A percentile compares a stretch with the other conserved stretches of the same genome.
These are phyloP conservation scores for Ilex paraguariensis DNA, from an alignment of 305 asterid genomes.

Conservation along the genomic window DNA sequence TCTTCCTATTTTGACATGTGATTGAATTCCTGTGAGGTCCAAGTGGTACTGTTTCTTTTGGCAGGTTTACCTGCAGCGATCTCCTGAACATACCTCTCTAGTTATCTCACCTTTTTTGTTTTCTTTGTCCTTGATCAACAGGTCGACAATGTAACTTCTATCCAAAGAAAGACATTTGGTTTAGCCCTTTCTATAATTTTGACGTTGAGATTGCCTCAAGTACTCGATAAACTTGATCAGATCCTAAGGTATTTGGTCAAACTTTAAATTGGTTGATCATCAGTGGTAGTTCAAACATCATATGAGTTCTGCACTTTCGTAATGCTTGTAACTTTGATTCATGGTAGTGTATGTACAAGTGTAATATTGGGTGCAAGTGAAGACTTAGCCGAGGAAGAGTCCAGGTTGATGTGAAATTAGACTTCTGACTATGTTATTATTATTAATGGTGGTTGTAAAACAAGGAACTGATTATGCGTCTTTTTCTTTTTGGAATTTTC, in stretches of 20 bases:
- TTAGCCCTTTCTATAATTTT: slow-evolving; percentile 79
- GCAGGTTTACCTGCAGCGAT: too few species aligned
- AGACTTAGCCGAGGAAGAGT: slow-evolving; percentile 81
- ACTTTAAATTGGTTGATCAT: neutral
- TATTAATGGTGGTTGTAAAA: neutral
- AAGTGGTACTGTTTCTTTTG: too few species aligned
- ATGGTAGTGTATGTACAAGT: slow-evolving; percentile 74
- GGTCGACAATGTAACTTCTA: slow-evolving; percentile 70
- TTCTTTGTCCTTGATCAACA: slow-evolving; percentile 20
- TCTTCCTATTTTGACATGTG: too few species aligned
- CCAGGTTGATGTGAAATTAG: slow-evolving; percentile 49
- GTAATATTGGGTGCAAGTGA: slow-evolving; percentile 77
- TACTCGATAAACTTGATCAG: slow-evolving; percentile 89
- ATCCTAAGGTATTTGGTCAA: slow-evolving; percentile 65
- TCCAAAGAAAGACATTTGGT: slow-evolving; percentile 69
- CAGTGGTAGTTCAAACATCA: too few species aligned
- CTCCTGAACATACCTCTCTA: too few species aligned
- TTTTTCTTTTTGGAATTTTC: slow-evolving; percentile 11
- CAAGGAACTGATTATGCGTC: slow-evolving; percentile 4
- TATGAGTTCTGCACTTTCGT: too few species aligned
- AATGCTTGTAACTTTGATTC: slow-evolving; percentile 16
- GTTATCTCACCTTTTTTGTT: neutral
- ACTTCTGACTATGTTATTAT: neutral
- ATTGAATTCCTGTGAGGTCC: too few species aligned
- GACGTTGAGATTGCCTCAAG: slow-evolving; percentile 83